A percentile compares a stretch with the other conserved stretches of the same genome.
phyloP scores from a whole-genome alignment of 768 basidiomycete species.

The Polyporus arcularius region DNA sequence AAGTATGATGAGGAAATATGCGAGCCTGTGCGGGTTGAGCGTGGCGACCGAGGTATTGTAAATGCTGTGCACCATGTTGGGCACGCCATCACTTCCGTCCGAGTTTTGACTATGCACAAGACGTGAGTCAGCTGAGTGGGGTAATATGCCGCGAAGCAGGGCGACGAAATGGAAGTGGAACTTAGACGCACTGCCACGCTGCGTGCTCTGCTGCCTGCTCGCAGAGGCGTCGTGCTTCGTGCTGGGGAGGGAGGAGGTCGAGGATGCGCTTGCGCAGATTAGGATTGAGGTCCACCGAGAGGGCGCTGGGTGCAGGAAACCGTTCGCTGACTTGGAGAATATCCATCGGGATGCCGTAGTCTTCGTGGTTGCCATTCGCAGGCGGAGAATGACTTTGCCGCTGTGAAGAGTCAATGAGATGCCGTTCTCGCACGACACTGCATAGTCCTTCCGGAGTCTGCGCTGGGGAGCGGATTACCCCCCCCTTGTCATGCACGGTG shows the following conservation, averaged over 20 bases:
- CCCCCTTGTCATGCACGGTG: neutral
- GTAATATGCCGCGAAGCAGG: conserved; percentile 17
- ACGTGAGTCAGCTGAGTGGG: conserved; percentile 12
- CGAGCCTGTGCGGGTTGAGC: conserved; percentile 65
- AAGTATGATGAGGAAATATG: conserved; percentile 69
- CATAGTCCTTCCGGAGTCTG: too few relatives aligned
- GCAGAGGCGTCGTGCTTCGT: conserved; percentile 61
- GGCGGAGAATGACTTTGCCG: conserved; percentile 46
- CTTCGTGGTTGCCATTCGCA: conserved; percentile 16
- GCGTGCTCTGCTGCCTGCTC: conserved; percentile 66
- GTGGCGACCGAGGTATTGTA: conserved; percentile 61
- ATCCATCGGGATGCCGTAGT: conserved; percentile 35
- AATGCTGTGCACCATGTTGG: conserved; percentile 68
- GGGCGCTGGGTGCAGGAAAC: conserved; percentile 70
- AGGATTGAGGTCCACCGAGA: conserved; percentile 45
- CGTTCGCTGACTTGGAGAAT: conserved; percentile 62
- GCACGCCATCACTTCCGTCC: conserved; percentile 69
- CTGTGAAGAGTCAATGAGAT: conserved; percentile 21
- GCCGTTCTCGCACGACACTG: neutral
- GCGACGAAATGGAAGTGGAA: neutral
- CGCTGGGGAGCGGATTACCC: too few relatives aligned
- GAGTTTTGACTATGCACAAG: conserved; percentile 42
- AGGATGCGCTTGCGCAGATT: conserved; percentile 64
- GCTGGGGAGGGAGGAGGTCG: conserved; percentile 58
- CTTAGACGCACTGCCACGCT: conserved; percentile 65